Evolutionary conservation across 2,329 filamentous ascomycete genomes (phyloP), one percentile per base, ranked within the genome.

Genomic region (Botrytis paeoniae): DNA sequence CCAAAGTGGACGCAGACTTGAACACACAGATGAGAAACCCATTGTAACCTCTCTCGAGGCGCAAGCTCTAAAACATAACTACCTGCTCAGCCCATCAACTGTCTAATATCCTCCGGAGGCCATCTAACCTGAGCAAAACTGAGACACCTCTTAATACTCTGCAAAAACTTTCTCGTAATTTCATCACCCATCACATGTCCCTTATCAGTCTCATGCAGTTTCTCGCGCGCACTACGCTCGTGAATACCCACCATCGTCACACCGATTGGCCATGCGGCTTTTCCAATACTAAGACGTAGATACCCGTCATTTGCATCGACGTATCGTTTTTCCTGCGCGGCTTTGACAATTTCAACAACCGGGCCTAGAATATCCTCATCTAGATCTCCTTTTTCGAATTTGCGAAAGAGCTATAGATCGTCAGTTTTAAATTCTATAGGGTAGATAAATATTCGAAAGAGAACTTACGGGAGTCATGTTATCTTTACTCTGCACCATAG

Each of bases 221-320:
- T 99, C 84, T 99, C 96, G 75, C 96, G 89, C 32, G 96, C 95
- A 77, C 92, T 96, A 80, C 96, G 90, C 86, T 98, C 96, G 88
- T 99, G 96, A 79, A 99, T 99, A 86, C 96, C 96, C 80, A 99
- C 96, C 96, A 98, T 99, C 82, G 96, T 99, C 57, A 99, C 96
- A 83, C 96, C 96, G 80, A 99, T 99, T 37, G 96, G 96, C 96
- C 96, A 99, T 25, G 96, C 96, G 77, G 94, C 95, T 84, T 97
- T 97, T 76, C 94, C 94, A 80, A 99, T 99, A 81, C 93, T 97
- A 71, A 99, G 86, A 70, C 93, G 88, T 74, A 99, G 85, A 82
- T 99, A 99, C 0, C 94, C 95, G 81, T 99, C 93, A 81, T 98
- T 98, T 48, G 96, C 96, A 83, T 98, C 93, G 64, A 99, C 95